Percentiles rank a stretch among this genome's conserved stretches.
These are phyloP conservation scores for Centrapalus pauciflorus DNA, from an alignment of 129 eudicot genomes.

Conservation along the genomic window DNA sequence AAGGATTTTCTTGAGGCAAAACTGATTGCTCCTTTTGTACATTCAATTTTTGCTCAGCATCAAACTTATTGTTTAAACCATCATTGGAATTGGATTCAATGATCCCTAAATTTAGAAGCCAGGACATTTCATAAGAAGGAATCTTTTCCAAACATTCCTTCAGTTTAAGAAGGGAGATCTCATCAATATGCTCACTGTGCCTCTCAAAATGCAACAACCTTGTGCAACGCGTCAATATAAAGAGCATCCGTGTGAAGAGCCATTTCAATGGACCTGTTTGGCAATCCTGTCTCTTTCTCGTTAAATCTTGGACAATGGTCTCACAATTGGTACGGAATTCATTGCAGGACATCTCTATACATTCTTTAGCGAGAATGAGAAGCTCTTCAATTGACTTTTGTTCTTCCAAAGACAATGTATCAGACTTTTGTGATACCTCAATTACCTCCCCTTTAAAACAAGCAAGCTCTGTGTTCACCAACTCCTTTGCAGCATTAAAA, in stretches of 20 bases:
- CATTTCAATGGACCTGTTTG: conserved; percentile 57
- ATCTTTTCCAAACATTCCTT: conserved; percentile 69
- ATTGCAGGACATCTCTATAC: conserved; percentile 50
- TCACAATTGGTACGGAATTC: conserved; percentile 77
- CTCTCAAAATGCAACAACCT: conserved; percentile 79
- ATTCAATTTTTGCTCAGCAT: conserved; percentile 25
- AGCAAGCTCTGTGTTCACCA: conserved; percentile 63
- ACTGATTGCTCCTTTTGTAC: conserved; percentile 16
- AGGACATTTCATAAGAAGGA: conserved; percentile 68
- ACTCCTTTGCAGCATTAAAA: conserved; percentile 75
- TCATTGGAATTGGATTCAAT: conserved; percentile 35
- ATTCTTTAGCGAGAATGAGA: conserved; percentile 49
- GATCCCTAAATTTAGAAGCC: conserved; percentile 47
- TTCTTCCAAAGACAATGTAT: conserved; percentile 42
- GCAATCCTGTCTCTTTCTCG: conserved; percentile 57
- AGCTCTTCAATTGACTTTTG: conserved; percentile 45
- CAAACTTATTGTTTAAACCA: conserved; percentile 18
- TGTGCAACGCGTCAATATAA: conserved; percentile 84
- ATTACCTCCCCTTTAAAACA: conserved; percentile 52
- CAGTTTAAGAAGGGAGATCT: conserved; percentile 51
- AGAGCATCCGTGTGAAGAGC: conserved; percentile 73
- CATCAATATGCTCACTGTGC: conserved; percentile 58
- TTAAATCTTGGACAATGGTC: conserved; percentile 67
- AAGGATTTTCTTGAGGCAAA: conserved; percentile 15
- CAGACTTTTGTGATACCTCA: conserved; percentile 49